These are phyloP conservation scores for Bryoerythrophyllum caledonicum DNA, from an alignment of 225 moss, liverwort and hornwort species.

Conservation along the genomic window DNA sequence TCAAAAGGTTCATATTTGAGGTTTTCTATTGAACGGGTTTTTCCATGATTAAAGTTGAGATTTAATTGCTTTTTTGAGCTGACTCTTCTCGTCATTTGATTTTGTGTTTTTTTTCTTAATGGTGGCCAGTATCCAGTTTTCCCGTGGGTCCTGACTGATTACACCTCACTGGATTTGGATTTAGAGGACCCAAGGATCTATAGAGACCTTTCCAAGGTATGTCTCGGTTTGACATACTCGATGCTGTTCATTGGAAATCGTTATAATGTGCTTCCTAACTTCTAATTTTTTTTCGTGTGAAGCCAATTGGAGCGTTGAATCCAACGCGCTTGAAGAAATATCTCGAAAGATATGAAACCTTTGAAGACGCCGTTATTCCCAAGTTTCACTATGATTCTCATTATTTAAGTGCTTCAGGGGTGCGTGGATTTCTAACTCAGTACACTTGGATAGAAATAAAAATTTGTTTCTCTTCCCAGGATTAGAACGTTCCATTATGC, in stretches of 20 bases:
- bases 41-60: conserved; percentile 10
- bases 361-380: conserved; percentile 85
- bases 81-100: conserved; percentile 16
- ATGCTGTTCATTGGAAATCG: conserved; percentile 16
- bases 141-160: conserved; percentile 93
- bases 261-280: conserved; percentile 13
- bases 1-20: background rate
- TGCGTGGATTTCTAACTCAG: conserved; percentile 41
- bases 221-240: conserved; percentile 13
- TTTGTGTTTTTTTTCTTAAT: conserved; percentile 22
- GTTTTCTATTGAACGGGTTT: background rate
- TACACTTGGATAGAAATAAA: background rate
- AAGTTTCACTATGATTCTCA: conserved; percentile 95
- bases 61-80: background rate
- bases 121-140: conserved; percentile 89
- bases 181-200: conserved; percentile 74
- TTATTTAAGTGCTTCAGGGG: conserved; percentile 88
- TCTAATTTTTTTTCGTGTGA: conserved; percentile 20
- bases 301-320: conserved; percentile 95
- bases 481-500: no score
- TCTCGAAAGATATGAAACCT: conserved; percentile 82
- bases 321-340: conserved; percentile 69
- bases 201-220: conserved; percentile 95
- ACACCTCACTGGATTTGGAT: conserved; percentile 77
- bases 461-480: no score